These are phyloP conservation scores for Galerina marginata DNA, from an alignment of 768 basidiomycete species.

Conservation along the genomic window DNA sequence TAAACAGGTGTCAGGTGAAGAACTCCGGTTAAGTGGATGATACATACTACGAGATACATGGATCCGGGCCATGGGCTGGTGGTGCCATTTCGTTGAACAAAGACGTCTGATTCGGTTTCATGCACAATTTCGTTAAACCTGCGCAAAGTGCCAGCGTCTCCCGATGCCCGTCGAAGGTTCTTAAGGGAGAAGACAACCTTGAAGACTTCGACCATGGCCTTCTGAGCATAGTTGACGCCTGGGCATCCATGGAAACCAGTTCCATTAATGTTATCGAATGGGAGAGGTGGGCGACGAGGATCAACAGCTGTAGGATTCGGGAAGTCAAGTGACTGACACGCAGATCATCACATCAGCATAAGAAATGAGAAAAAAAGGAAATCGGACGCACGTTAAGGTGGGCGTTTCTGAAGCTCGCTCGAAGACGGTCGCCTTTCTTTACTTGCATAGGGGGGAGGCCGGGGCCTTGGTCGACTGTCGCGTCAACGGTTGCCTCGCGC, in stretches of 20 bases:
- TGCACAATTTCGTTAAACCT: constrained; percentile 14
- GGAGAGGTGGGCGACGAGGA: constrained; percentile 3
- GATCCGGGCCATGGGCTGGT: constrained; percentile 15
- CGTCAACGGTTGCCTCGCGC: constrained; percentile 38
- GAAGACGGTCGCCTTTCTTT: constrained; percentile 46
- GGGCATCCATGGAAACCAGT: constrained; percentile 48
- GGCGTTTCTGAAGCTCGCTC: constrained; percentile 47
- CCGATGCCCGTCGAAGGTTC: constrained; percentile 52
- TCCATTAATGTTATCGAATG: constrained; percentile 22
- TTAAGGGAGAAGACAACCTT: constrained; percentile 50
- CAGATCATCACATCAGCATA: neutral
- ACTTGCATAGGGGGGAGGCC: constrained; percentile 38
- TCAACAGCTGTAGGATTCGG: constrained; percentile 7
- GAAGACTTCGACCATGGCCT: constrained; percentile 48
- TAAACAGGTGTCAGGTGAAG: neutral
- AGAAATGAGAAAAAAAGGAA: neutral
- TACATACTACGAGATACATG: constrained; percentile 20
- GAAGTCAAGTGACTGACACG: constrained; percentile 7
- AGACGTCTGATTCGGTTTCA: constrained; percentile 19
- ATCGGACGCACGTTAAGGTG: constrained; percentile 42
- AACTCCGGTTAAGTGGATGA: neutral
- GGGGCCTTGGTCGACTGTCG: constrained; percentile 40
- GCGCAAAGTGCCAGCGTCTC: constrained; percentile 39
- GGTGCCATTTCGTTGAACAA: constrained; percentile 19
- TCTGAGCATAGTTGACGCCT: constrained; percentile 40